Conservation (phyloP, 345 rosid genomes). For the Mercurialis annua region DNA sequence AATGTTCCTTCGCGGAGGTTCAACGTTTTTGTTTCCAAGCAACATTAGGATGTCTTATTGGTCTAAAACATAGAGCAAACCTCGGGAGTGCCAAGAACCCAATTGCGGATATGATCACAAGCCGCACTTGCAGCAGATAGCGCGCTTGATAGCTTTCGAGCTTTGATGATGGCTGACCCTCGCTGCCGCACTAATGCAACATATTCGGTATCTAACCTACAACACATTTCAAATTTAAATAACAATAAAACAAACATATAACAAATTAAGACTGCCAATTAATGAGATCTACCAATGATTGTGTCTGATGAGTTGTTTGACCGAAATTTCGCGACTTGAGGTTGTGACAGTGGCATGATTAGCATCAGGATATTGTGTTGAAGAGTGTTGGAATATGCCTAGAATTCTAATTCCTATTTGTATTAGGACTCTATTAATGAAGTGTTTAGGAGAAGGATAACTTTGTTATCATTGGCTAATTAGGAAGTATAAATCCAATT, state of each 20-base stretch:
- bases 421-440: too few relatives aligned
- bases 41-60: too few relatives aligned
- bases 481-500: too few relatives aligned
- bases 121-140: slow-evolving; percentile 81
- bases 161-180: slow-evolving; percentile 61
- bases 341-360: slow-evolving; percentile 55
- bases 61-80: slow-evolving; percentile 19
- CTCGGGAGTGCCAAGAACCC: slow-evolving; percentile 76
- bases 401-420: too few relatives aligned
- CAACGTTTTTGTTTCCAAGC: too few relatives aligned
- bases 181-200: slow-evolving; percentile 59
- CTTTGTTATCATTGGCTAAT: too few relatives aligned
- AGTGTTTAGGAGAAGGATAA: too few relatives aligned
- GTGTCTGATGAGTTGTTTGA: slow-evolving; percentile 47
- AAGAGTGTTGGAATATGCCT: too few relatives aligned
- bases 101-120: slow-evolving; percentile 80
- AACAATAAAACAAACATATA: too few relatives aligned
- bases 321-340: slow-evolving; percentile 36
- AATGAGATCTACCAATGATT: slow-evolving; percentile 42
- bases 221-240: too few relatives aligned
- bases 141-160: slow-evolving; percentile 68
- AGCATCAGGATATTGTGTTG: slow-evolving; percentile 83
- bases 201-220: slow-evolving; percentile 56
- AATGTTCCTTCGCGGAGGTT: too few relatives aligned
- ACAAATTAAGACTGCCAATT: neutral